These are phyloP conservation scores for Terfezia boudieri DNA, from an alignment of 495 filamentous ascomycete species.

Conservation along the genomic window DNA sequence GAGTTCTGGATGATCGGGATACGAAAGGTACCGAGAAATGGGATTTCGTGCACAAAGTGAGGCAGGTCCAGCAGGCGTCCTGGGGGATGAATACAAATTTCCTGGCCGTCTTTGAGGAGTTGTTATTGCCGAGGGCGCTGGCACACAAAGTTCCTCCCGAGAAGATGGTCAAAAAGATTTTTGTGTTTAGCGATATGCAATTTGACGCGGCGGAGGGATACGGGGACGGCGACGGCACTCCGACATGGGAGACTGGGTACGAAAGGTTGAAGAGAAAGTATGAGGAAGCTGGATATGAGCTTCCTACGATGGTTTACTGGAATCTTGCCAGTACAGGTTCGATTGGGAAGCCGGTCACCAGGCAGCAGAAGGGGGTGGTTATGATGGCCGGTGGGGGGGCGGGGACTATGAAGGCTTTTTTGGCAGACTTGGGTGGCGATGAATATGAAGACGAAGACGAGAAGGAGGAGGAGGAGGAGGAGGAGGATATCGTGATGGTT, in stretches of 20 bases:
- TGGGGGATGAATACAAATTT: conserved; percentile 26
- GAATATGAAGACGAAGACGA: conserved; percentile 18
- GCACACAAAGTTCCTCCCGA: conserved; percentile 20
- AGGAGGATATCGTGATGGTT: conserved; percentile 9
- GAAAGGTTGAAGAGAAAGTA: conserved; percentile 23
- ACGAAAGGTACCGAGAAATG: background rate
- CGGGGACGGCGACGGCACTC: background rate
- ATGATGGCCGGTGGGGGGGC: conserved; percentile 28
- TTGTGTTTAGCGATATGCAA: conserved; percentile 29
- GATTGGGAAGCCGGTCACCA: conserved; percentile 21
- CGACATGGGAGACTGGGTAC: conserved; percentile 20
- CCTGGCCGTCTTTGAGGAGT: conserved; percentile 23
- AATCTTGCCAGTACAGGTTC: conserved; percentile 22
- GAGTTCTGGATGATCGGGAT: background rate
- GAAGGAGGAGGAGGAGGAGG: conserved; percentile 6
- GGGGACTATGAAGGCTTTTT: conserved; percentile 28
- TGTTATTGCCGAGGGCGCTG: conserved; percentile 27
- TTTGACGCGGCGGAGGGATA: conserved; percentile 19
- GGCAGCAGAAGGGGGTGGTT: conserved; percentile 19
- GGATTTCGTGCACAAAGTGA: conserved; percentile 19
- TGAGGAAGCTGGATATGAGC: conserved; percentile 24
- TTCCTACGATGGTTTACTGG: conserved; percentile 30
- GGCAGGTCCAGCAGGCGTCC: conserved; percentile 4
- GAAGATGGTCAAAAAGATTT: conserved; percentile 29
- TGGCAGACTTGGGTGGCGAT: conserved; percentile 24